Evolutionary conservation across 2,329 filamentous ascomycete species (phyloP).

Genomic region (Pestalotiopsis sp.): DNA sequence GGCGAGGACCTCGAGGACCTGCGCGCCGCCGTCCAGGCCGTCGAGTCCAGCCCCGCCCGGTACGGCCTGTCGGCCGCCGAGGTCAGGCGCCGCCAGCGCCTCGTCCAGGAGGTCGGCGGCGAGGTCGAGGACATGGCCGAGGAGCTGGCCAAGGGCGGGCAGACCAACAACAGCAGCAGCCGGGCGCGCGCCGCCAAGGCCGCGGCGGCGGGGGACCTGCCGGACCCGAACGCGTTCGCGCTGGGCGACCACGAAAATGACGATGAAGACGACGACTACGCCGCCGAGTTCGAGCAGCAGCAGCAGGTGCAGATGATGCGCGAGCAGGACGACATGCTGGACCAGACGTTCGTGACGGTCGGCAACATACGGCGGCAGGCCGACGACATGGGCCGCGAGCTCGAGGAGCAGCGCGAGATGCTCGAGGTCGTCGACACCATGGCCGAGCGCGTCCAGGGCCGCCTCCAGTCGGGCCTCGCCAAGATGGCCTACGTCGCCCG

Average conservation of each 20-base stretch:
- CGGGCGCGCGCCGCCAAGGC: slow-evolving; percentile 32
- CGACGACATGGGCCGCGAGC: slow-evolving; percentile 91
- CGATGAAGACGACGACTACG: slow-evolving; percentile 56
- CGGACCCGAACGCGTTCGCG: slow-evolving; percentile 60
- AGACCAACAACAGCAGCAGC: slow-evolving; percentile 31
- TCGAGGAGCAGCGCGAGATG: slow-evolving; percentile 93
- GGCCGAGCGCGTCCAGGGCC: slow-evolving; percentile 84
- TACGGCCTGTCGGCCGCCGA: slow-evolving; percentile 87
- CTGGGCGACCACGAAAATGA: slow-evolving; percentile 47
- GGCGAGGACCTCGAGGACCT: slow-evolving; percentile 88
- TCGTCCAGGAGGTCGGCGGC: slow-evolving; percentile 86
- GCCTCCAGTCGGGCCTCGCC: slow-evolving; percentile 83
- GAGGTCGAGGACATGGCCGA: slow-evolving; percentile 90
- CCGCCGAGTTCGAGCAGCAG: slow-evolving; percentile 85
- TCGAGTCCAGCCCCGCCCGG: slow-evolving; percentile 83
- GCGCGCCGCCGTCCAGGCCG: slow-evolving; percentile 80
- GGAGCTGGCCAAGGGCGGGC: slow-evolving; percentile 67
- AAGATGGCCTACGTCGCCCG: slow-evolving; percentile 84
- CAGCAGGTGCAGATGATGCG: slow-evolving; percentile 90
- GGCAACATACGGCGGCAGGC: slow-evolving; percentile 89
- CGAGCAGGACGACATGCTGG: slow-evolving; percentile 91
- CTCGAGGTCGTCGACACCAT: slow-evolving; percentile 82
- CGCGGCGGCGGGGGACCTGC: slow-evolving; percentile 45
- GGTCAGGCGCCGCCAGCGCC: slow-evolving; percentile 74
- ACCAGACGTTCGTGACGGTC: slow-evolving; percentile 91